Percentiles rank a stretch among this genome's conserved stretches.
phyloP scores from a whole-genome alignment of 208 protist species.

The Acanthamoeba lenticulata region DNA sequence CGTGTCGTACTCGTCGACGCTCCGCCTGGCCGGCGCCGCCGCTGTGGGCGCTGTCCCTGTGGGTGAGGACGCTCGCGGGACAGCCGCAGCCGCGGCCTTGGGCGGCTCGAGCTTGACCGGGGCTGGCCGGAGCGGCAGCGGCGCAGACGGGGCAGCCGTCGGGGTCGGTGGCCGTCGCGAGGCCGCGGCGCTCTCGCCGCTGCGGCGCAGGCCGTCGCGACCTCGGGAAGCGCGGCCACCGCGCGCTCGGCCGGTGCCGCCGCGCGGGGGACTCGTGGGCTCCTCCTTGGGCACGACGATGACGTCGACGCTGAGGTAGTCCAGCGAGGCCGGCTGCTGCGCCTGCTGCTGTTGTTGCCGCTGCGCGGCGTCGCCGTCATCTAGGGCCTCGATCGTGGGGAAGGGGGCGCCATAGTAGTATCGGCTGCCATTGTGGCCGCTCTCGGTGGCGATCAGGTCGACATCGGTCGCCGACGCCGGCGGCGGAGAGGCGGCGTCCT shows the following conservation, averaged over 20 bases:
- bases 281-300: constrained; percentile 10
- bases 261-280: neutral
- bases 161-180: neutral
- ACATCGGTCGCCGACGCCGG: neutral
- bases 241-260: neutral
- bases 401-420: constrained; percentile 12
- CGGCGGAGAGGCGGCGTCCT: neutral
- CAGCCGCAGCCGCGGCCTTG: neutral
- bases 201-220: neutral
- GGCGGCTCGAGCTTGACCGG: neutral
- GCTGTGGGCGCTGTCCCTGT: too few relatives aligned
- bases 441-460: neutral
- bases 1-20: neutral
- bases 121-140: too few relatives aligned
- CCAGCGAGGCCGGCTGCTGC: too few relatives aligned
- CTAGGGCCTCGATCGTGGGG: neutral
- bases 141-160: too few relatives aligned
- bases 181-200: neutral
- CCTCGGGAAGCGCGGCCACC: neutral
- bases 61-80: neutral
- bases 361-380: neutral
- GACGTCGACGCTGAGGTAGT: constrained; percentile 37
- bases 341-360: too few relatives aligned
- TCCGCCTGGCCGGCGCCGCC: neutral
- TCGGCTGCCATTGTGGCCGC: neutral